Percentiles rank a stretch among this genome's conserved stretches.
These are phyloP conservation scores for Macroventuria anomochaeta DNA, from an alignment of 2,329 filamentous ascomycete genomes.

Conservation along the genomic window DNA sequence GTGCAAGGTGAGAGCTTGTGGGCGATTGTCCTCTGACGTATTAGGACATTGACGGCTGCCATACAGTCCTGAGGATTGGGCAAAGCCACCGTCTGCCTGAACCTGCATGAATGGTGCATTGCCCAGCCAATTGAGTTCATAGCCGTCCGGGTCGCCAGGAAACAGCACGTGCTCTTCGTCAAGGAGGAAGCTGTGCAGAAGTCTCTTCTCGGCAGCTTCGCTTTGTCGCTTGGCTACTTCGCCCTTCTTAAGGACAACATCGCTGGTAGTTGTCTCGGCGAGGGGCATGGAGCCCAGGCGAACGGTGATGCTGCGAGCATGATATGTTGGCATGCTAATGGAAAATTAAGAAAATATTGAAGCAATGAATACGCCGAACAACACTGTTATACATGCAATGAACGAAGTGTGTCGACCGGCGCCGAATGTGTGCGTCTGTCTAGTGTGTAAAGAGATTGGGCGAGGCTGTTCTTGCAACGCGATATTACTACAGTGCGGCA, in stretches of 20 bases:
- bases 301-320: constrained; percentile 34
- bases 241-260: constrained; percentile 32
- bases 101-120: constrained; percentile 44
- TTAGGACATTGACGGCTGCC: background rate
- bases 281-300: constrained; percentile 36
- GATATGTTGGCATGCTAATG: constrained; percentile 42
- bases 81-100: constrained; percentile 19
- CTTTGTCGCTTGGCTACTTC: constrained; percentile 26
- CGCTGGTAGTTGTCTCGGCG: constrained; percentile 33
- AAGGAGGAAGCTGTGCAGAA: constrained; percentile 29
- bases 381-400: constrained; percentile 2
- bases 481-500: constrained; percentile 8
- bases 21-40: background rate
- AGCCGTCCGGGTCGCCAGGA: constrained; percentile 29
- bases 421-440: background rate
- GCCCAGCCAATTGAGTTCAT: constrained; percentile 39
- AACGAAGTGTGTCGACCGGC: background rate
- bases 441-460: constrained; percentile 4
- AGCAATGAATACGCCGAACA: background rate
- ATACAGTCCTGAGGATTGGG: background rate
- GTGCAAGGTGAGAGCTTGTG: constrained; percentile 40
- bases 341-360: background rate
- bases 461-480: background rate
- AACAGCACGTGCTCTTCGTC: constrained; percentile 35
- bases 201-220: constrained; percentile 29